Evolutionary conservation across 495 filamentous ascomycete genomes (phyloP), one percentile per base, ranked within the genome.

Genomic region (Mytilinidion resinicola): DNA sequence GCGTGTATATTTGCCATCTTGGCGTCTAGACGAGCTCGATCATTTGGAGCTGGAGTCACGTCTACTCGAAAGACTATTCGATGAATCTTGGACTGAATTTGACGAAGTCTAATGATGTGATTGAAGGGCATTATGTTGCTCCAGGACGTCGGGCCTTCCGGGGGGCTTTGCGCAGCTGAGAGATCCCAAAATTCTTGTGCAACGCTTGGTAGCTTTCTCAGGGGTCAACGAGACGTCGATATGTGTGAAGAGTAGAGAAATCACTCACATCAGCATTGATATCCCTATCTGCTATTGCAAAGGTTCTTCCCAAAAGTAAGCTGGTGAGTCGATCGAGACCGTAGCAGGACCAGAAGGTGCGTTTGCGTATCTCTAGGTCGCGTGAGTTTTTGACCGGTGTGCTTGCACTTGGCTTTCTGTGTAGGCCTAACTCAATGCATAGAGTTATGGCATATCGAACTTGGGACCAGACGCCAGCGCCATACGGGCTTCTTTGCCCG

Each of bases 391-490:
- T 34, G 7, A 33, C 15, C 10, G 57, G 57, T 14, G 57, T 54
- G 30, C 55, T 39, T 2, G 39, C 17, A 14, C 51, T 54, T 3
- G 57, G 57, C 34, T 55, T 60, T 38, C 57, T 25, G 21, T 60
- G 57, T 51, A 60, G 53, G n/a, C 57, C 57, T 11, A 60, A 39
- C 43, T 60, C 57, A 30, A 60, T 51, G 34, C 57, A 60, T 6
- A 60, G 57, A 15, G 57, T 60, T 12, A 60, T 60, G 6, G 57
- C 38, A 20, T 48, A 60, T 4, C 57, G 50, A 14, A 60, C 57
- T 42, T 60, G 57, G n/a, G 57, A 60, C 57, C 57, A 60, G 12
- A 60, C 57, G 12, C 57, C 57, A 5, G 57, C 57, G 8, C 58
- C 52, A 33, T 61, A 61, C 2, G 58, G 58, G 5, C 51, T 55